Percentiles rank a stretch among this genome's conserved stretches.
Conservation (phyloP, 2,329 filamentous ascomycete genomes). For the Alternaria sp. region DNA sequence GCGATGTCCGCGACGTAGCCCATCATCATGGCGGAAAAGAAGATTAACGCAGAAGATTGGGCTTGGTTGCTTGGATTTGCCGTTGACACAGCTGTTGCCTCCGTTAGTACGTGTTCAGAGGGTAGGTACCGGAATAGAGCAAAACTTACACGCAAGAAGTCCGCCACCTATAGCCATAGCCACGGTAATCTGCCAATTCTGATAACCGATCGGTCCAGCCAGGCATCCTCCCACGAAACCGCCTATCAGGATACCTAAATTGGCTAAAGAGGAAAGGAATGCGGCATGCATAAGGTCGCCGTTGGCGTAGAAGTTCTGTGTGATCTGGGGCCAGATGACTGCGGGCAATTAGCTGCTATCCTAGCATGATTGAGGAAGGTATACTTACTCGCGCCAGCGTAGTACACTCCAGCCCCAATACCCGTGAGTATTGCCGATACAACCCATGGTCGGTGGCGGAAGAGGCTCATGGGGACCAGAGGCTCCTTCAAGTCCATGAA, state of each 20-base stretch:
- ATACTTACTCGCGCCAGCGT: neutral
- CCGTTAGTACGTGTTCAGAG: neutral
- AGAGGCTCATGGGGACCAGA: neutral
- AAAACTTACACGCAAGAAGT: neutral
- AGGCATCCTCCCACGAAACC: neutral
- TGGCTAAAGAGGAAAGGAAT: neutral
- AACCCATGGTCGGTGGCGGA: neutral
- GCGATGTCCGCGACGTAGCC: neutral
- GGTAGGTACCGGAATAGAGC: accelerated
- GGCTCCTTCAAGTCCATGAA: neutral
- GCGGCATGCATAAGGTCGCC: neutral
- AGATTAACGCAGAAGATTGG: neutral
- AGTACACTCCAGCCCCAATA: neutral
- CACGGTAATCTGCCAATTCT: neutral
- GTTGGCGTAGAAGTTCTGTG: neutral
- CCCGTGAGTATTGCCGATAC: neutral
- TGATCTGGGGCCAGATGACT: neutral
- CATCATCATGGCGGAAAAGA: neutral
- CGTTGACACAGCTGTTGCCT: neutral
- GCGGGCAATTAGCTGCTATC: neutral
- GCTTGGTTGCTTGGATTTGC: neutral
- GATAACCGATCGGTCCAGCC: neutral
- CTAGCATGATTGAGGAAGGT: accelerated
- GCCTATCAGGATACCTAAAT: neutral
- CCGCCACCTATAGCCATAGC: neutral